phyloP scores from a whole-genome alignment of 345 rosid species.

The Populus euphratica region DNA sequence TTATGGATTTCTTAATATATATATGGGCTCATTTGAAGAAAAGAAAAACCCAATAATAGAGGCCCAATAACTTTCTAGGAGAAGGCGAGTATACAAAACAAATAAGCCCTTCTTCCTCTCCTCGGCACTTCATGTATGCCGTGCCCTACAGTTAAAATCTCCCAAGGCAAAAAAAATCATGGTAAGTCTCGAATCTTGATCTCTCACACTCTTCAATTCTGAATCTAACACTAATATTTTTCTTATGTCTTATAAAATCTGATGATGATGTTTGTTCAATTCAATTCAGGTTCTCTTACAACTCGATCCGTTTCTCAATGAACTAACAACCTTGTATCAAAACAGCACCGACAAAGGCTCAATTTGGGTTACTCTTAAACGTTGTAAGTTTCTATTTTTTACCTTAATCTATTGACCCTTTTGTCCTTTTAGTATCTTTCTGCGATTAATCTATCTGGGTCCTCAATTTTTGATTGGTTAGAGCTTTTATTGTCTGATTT shows the following conservation, averaged over 20 bases:
- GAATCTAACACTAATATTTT: not conserved
- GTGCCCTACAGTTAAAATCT: too few relatives aligned
- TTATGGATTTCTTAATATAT: too few relatives aligned
- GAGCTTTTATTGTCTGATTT: not conserved
- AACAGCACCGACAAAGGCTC: conserved; percentile 71
- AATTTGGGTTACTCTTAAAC: conserved; percentile 91
- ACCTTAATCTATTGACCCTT: not conserved
- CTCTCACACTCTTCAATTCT: too few relatives aligned
- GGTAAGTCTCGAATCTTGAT: too few relatives aligned
- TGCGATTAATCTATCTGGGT: not conserved
- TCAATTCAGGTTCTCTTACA: conserved; percentile 59
- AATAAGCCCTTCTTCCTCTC: too few relatives aligned
- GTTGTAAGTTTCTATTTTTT: conserved; percentile 48
- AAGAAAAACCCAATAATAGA: too few relatives aligned
- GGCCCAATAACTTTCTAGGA: too few relatives aligned
- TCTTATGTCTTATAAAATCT: not conserved
- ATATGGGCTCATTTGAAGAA: too few relatives aligned
- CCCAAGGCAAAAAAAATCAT: too few relatives aligned
- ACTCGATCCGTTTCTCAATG: conserved; percentile 85
- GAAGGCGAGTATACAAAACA: too few relatives aligned
- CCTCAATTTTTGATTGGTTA: not conserved
- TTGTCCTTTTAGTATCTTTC: not conserved
- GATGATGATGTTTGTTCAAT: not conserved
- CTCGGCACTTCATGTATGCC: too few relatives aligned
- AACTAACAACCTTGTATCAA: conserved; percentile 87